Evolutionary conservation across 495 filamentous ascomycete species (phyloP).

Genomic region (Collariella sp.): DNA sequence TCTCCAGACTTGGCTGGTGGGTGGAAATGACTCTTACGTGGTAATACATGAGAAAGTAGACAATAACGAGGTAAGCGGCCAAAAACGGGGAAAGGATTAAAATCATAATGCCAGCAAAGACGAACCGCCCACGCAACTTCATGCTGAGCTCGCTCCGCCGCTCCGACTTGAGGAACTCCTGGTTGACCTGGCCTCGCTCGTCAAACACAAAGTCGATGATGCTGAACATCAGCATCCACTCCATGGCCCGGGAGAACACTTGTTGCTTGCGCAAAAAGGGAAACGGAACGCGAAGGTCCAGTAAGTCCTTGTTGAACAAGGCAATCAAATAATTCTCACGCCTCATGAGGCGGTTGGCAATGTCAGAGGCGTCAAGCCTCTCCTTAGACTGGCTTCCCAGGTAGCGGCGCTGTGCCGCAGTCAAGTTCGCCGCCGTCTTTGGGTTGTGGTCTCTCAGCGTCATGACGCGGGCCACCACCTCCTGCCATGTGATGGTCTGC

Average conservation of each 20-base stretch:
- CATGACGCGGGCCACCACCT: slow-evolving; percentile 85
- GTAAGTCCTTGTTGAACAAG: slow-evolving; percentile 88
- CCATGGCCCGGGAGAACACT: slow-evolving; percentile 68
- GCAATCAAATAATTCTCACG: slow-evolving; percentile 95
- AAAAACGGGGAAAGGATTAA: slow-evolving; percentile 77
- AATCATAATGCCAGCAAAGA: slow-evolving; percentile 77
- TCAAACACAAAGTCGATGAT: slow-evolving; percentile 93
- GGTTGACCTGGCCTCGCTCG: slow-evolving; percentile 71
- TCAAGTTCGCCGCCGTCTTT: slow-evolving; percentile 59
- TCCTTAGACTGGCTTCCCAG: slow-evolving; percentile 85
- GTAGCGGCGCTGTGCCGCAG: slow-evolving; percentile 49
- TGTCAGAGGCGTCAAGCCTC: slow-evolving; percentile 91
- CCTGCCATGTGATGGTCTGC: slow-evolving; percentile 94
- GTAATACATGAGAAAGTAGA: slow-evolving; percentile 89
- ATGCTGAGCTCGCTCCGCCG: slow-evolving; percentile 72
- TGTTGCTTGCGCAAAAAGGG: slow-evolving; percentile 74
- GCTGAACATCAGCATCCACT: slow-evolving; percentile 82
- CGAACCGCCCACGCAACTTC: slow-evolving; percentile 62
- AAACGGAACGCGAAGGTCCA: slow-evolving; percentile 77
- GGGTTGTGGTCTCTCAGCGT: slow-evolving; percentile 78
- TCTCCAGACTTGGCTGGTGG: background rate
- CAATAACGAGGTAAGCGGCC: slow-evolving; percentile 68
- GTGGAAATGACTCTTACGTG: slow-evolving; percentile 45
- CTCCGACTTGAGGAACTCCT: slow-evolving; percentile 71
- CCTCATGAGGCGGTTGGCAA: slow-evolving; percentile 94